Evolutionary conservation across 2,329 filamentous ascomycete species (phyloP).

Genomic region (Escovopsis weberi): DNA sequence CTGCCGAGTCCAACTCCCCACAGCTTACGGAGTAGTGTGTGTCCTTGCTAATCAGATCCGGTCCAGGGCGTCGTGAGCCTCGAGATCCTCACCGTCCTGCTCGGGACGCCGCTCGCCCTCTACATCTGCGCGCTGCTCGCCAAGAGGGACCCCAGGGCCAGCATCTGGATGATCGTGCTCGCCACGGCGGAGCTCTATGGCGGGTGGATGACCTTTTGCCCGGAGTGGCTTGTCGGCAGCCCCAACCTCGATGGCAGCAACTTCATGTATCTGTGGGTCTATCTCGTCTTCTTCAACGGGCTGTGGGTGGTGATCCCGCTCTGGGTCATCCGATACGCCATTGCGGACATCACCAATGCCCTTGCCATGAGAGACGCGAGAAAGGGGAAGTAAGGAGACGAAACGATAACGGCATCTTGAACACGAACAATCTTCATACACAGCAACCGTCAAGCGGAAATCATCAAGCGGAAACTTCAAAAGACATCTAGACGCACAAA

Average conservation of each 20-base stretch:
- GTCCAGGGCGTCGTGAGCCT: constrained; percentile 43
- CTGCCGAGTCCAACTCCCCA: no score
- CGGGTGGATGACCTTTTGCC: constrained; percentile 57
- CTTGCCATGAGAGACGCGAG: constrained; percentile 22
- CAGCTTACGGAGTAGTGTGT: no score
- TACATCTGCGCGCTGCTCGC: constrained; percentile 47
- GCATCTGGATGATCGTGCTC: constrained; percentile 48
- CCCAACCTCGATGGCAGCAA: constrained; percentile 49
- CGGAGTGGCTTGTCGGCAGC: constrained; percentile 51
- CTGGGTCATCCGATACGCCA: constrained; percentile 42
- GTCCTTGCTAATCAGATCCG: no score
- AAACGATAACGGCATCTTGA: not conserved
- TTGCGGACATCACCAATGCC: constrained; percentile 39
- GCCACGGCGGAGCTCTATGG: constrained; percentile 55
- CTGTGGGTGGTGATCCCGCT: constrained; percentile 51
- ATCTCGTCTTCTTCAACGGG: constrained; percentile 54
- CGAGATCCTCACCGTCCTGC: constrained; percentile 50
- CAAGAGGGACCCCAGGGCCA: constrained; percentile 37
- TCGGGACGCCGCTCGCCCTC: constrained; percentile 44
- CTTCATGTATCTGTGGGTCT: constrained; percentile 55
- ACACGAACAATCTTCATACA: not conserved
- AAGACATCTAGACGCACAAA: no score
- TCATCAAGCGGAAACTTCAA: not conserved
- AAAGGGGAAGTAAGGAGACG: constrained; percentile 14
- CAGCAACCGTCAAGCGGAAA: not conserved